Conservation (phyloP, 139 green algal species). For the Eudorina sp. region DNA sequence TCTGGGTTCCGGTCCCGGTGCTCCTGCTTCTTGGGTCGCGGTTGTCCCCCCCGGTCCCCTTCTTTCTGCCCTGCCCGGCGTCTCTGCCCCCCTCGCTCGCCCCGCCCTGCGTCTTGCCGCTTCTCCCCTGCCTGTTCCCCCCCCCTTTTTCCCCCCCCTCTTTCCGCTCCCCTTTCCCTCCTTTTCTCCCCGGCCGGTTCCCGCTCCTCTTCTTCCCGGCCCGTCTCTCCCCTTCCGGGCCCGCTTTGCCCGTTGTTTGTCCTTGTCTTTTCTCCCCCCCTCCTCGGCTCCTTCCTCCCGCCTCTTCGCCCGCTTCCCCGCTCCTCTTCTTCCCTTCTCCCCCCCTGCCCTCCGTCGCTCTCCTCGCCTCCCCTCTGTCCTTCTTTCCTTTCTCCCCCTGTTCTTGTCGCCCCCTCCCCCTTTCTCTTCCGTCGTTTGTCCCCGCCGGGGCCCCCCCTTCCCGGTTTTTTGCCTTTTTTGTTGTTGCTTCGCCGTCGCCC, state of each 20-base stretch:
- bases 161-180: neutral
- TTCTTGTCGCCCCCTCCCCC: neutral
- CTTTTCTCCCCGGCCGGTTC: neutral
- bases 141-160: neutral
- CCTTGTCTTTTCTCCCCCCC: neutral
- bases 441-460: neutral
- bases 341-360: neutral
- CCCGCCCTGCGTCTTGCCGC: neutral
- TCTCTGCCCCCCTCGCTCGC: neutral
- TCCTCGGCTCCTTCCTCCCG: neutral
- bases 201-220: neutral
- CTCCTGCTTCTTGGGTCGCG: neutral
- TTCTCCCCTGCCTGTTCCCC: neutral
- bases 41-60: neutral
- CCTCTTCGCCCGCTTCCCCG: neutral
- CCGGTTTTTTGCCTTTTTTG: neutral
- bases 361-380: neutral
- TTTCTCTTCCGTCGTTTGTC: neutral
- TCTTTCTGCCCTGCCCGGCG: neutral
- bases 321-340: neutral
- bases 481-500: neutral
- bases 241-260: neutral
- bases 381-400: neutral
- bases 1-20: neutral
- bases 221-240: neutral